phyloP scores from a whole-genome alignment of 2,329 filamentous ascomycete genomes.

The Phyllachora maydis region DNA sequence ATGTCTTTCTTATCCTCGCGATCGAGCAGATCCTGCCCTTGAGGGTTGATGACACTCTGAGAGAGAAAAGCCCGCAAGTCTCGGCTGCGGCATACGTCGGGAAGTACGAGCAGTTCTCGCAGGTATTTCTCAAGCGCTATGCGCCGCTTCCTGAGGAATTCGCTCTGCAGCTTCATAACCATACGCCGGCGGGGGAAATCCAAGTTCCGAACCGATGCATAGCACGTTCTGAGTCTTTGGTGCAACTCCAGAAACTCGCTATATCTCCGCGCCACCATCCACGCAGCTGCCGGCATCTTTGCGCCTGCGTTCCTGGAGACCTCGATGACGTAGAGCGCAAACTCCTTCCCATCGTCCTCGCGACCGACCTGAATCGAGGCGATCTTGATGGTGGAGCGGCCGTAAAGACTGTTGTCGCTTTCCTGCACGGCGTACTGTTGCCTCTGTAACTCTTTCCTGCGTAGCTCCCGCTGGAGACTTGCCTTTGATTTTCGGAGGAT shows the following conservation, averaged over 20 bases:
- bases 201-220: constrained; percentile 69
- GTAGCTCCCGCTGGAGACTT: constrained; percentile 79
- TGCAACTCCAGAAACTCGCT: constrained; percentile 95
- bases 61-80: constrained; percentile 87
- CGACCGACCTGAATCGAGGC: constrained; percentile 82
- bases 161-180: constrained; percentile 90
- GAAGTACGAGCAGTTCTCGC: constrained; percentile 59
- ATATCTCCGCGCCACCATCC: constrained; percentile 82
- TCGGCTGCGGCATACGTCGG: constrained; percentile 83
- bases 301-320: constrained; percentile 80
- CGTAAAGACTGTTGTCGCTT: constrained; percentile 92
- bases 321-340: constrained; percentile 81
- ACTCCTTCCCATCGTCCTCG: constrained; percentile 85
- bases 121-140: constrained; percentile 73
- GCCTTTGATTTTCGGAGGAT: constrained; percentile 88
- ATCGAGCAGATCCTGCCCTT: constrained; percentile 32
- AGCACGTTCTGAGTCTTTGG: constrained; percentile 66
- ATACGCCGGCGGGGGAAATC: constrained; percentile 85
- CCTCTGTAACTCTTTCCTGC: constrained; percentile 82
- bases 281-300: constrained; percentile 89
- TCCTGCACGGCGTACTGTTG: constrained; percentile 97
- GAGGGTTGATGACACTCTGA: constrained; percentile 51
- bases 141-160: constrained; percentile 81
- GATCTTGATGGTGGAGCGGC: constrained; percentile 73
- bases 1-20: constrained; percentile 61